Base-by-base conservation (phyloP, 2,329 filamentous ascomycete species). In the Neoscytalidium dimidiatum region DNA sequence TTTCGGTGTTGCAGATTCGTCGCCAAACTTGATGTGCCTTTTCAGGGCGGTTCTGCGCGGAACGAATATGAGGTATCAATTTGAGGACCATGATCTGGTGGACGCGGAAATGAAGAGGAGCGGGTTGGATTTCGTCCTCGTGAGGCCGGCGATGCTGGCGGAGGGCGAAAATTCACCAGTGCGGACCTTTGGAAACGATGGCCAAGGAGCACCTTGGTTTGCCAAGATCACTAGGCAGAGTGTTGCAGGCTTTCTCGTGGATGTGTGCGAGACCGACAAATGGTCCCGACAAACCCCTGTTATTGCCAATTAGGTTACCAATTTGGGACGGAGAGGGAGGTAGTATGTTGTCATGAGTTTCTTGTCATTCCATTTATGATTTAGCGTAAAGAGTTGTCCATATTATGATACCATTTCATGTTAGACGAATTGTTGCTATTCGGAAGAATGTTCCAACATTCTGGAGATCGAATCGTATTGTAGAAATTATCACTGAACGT, bases 1-100 rank as follows among this genome's bases (percentile, higher is more conserved):
- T 1, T 80, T 83, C 66, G 85, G 85, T 11, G 79, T 81, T 1
- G 83, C 80, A 0, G 71, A 76, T 31, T 85, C 83, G 4, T 82
- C 76, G 71, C 28, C 65, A 0, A 78, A 80, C 57, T 69, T 85
- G 65, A 72, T 78, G 48, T 78, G 74, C 35, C 71, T 80, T 0
- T 69, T 85, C 67, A 76, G 79, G 17, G 64, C 78, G 35, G 66
- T 85, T n/a, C 80, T 87, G 69, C 75, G 71, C 33, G 72, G 81
- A 46, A 80, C 77, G 38, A 80, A 81, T 66, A 84, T 85, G 80
- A 73, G 68, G 21, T 73, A 79, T 31, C 80, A 80, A 52, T 78
- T 80, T 29, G 72, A 79, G 1, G 85, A 86, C 64, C 84, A 86
- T 66, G 76, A 81, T 56, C 71, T 74, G 33, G 78, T 84, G 38